These are phyloP conservation scores for Naumovozyma castellii DNA, from an alignment of 805 yeast genomes.

Conservation along the genomic window DNA sequence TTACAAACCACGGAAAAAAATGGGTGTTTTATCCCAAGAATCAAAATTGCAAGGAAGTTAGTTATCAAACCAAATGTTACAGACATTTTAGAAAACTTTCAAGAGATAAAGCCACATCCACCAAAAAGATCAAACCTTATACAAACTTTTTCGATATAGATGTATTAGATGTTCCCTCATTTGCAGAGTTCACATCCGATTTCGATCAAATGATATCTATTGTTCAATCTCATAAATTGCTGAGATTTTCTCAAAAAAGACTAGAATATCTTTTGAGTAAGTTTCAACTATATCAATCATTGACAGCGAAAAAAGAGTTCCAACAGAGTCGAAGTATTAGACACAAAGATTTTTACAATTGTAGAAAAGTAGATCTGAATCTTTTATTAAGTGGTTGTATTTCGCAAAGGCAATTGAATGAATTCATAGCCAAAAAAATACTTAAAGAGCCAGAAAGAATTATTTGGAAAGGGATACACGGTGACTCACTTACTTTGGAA, in stretches of 20 bases:
- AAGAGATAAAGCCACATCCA: no score
- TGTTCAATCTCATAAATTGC: slow-evolving; percentile 4
- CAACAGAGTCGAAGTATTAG: slow-evolving; percentile 27
- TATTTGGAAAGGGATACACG: slow-evolving; percentile 20
- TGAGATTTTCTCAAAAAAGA: slow-evolving; percentile 15
- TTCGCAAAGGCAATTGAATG: slow-evolving; percentile 20
- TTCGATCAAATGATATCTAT: slow-evolving; percentile 15
- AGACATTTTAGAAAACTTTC: no score
- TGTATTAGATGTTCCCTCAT: slow-evolving; percentile 17
- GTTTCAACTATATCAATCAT: slow-evolving; percentile 25
- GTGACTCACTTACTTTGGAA: slow-evolving; percentile 16
- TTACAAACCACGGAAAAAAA: slow-evolving; percentile 46
- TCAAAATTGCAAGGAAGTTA: neutral
- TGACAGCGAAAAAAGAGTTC: slow-evolving; percentile 26
- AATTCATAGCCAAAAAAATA: slow-evolving; percentile 26
- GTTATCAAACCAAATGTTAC: no score
- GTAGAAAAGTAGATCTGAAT: slow-evolving; percentile 70
- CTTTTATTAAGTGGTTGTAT: slow-evolving; percentile 16
- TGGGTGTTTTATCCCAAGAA: slow-evolving; percentile 71
- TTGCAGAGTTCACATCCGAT: slow-evolving; percentile 25
- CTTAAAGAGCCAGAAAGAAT: slow-evolving; percentile 26
- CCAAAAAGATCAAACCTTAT: no score
- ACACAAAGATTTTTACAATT: slow-evolving; percentile 68
- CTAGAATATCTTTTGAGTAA: slow-evolving; percentile 23
- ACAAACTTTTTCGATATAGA: no score